Conservation (phyloP, 495 filamentous ascomycete genomes). For the Xylaria palmicola region DNA sequence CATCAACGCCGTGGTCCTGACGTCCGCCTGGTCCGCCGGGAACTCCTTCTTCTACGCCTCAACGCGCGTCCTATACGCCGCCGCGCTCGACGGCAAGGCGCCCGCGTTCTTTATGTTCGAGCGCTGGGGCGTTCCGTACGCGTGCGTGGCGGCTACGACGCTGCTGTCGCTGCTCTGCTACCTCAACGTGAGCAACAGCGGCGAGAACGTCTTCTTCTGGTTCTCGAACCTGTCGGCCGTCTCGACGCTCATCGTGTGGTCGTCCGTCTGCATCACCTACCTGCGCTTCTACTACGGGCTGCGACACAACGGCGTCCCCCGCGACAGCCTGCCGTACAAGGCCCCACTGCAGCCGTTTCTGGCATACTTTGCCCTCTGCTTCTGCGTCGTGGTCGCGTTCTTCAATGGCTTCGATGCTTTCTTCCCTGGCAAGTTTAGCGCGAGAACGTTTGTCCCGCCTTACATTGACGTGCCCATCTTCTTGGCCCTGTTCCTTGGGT, state of each 20-base stretch:
- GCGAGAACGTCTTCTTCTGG: slow-evolving; percentile 56
- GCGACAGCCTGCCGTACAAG: slow-evolving; percentile 56
- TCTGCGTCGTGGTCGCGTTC: slow-evolving; percentile 53
- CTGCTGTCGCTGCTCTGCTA: slow-evolving; percentile 56
- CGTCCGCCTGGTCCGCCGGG: slow-evolving; percentile 63
- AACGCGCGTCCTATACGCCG: slow-evolving; percentile 61
- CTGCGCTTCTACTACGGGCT: slow-evolving; percentile 58
- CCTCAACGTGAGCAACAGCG: slow-evolving; percentile 48
- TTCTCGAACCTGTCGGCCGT: slow-evolving; percentile 58
- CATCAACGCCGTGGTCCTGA: slow-evolving; percentile 70
- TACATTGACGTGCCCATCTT: slow-evolving; percentile 64
- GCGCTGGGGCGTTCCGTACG: slow-evolving; percentile 55
- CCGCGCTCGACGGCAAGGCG: slow-evolving; percentile 57
- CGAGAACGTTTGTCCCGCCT: slow-evolving; percentile 52
- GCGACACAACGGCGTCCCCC: slow-evolving; percentile 53
- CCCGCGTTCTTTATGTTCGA: slow-evolving; percentile 55
- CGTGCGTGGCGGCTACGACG: slow-evolving; percentile 52
- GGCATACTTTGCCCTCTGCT: slow-evolving; percentile 58
- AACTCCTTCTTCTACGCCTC: slow-evolving; percentile 73
- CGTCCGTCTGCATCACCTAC: slow-evolving; percentile 54
- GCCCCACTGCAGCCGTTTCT: slow-evolving; percentile 60
- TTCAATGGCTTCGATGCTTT: slow-evolving; percentile 58
- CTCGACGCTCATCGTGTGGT: slow-evolving; percentile 63
- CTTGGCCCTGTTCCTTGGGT: slow-evolving; percentile 53
- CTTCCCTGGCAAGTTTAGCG: slow-evolving; percentile 45